phyloP scores from a whole-genome alignment of 2,329 filamentous ascomycete genomes.

The Curvularia verruculosa region DNA sequence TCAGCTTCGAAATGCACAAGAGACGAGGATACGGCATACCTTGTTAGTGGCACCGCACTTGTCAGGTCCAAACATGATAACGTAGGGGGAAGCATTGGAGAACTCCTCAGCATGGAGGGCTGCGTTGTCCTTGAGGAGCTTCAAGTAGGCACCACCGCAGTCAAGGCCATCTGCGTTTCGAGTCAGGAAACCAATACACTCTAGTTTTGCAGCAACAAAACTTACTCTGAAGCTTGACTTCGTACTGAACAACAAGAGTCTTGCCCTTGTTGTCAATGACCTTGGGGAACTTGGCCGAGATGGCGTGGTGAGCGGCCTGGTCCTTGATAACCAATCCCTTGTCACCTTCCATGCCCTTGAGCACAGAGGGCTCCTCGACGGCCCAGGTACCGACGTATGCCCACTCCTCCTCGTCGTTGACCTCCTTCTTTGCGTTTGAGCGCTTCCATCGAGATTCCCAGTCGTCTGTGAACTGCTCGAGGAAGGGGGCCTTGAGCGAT shows the following conservation, averaged over 20 bases:
- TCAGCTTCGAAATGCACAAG: constrained; percentile 23
- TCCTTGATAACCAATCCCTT: constrained; percentile 99
- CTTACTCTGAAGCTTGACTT: constrained; percentile 98
- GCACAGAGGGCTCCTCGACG: constrained; percentile 89
- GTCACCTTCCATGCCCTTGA: constrained; percentile 92
- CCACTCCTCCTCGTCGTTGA: constrained; percentile 83
- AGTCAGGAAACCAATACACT: constrained; percentile 35
- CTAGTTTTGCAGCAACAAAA: constrained; percentile 27
- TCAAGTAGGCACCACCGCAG: constrained; percentile 98
- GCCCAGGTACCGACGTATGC: constrained; percentile 96
- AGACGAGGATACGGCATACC: constrained; percentile 58
- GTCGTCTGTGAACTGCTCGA: constrained; percentile 97
- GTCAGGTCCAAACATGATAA: constrained; percentile 99
- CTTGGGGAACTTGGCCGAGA: constrained; percentile 97
- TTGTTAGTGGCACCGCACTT: constrained; percentile 99
- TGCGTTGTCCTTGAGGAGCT: constrained; percentile 97
- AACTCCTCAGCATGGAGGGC: constrained; percentile 97
- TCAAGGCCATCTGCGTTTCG: constrained; percentile 77
- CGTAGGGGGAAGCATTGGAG: constrained; percentile 94
- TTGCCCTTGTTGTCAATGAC: constrained; percentile 97
- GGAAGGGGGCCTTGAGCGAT: constrained; percentile 86
- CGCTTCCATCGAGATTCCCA: constrained; percentile 94
- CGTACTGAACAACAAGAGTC: constrained; percentile 96
- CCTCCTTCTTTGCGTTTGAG: constrained; percentile 95
- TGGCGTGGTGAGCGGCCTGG: constrained; percentile 96